Conservation (phyloP, 169 alveolate genomes). For the Plasmodium blacklocki region DNA sequence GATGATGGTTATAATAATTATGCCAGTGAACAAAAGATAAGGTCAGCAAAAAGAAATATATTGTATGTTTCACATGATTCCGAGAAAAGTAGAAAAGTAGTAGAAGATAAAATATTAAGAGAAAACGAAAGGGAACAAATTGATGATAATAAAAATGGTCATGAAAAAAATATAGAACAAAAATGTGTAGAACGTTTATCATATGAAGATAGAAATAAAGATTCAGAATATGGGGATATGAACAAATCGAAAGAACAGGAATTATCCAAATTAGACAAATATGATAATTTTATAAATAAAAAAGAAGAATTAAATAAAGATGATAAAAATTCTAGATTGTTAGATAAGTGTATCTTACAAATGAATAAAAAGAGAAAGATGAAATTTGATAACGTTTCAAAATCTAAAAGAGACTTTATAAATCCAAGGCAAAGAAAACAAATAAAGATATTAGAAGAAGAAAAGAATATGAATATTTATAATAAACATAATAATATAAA, state of each 20-base stretch:
- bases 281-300: conserved; percentile 33
- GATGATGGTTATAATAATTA: background rate
- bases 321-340: background rate
- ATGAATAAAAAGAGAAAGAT: background rate
- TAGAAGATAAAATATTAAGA: conserved; percentile 8
- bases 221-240: background rate
- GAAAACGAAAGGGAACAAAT: conserved; percentile 5
- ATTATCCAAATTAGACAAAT: conserved; percentile 30
- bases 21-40: background rate
- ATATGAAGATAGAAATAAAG: background rate
- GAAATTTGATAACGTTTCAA: background rate
- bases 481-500: background rate
- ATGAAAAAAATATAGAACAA: no score
- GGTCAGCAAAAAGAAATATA: background rate
- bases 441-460: conserved; percentile 8
- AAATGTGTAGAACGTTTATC: no score
- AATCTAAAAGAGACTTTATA: conserved; percentile 29
- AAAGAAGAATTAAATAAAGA: conserved; percentile 8
- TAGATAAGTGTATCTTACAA: background rate
- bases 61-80: conserved; percentile 20
- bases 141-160: conserved; percentile 1
- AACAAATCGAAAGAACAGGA: conserved; percentile 19
- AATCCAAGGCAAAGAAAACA: conserved; percentile 66
- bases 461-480: background rate
- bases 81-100: conserved; percentile 12